Percentiles rank a stretch among this genome's conserved stretches.
Evolutionary conservation across 306 rosid genomes (phyloP).

Genomic region (Potentilla sterilis): DNA sequence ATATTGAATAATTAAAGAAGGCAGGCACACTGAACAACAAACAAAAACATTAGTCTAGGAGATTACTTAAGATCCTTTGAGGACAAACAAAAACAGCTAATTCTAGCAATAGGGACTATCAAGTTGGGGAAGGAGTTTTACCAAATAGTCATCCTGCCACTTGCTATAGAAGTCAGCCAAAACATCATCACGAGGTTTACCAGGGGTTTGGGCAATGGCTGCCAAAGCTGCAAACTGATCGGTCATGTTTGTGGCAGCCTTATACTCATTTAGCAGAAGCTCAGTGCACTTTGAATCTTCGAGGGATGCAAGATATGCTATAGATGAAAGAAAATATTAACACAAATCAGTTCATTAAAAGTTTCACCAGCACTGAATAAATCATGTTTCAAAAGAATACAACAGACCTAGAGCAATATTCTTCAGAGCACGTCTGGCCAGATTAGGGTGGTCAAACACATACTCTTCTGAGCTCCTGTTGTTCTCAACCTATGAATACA

Average conservation of each 20-base stretch:
- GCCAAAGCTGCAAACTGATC: constrained; percentile 96
- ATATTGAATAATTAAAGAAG: background rate
- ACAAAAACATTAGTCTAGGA: background rate
- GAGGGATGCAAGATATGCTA: constrained; percentile 79
- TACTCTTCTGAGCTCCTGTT: constrained; percentile 73
- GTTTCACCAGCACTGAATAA: constrained; percentile 16
- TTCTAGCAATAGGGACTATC: constrained; percentile 18
- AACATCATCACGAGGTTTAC: constrained; percentile 76
- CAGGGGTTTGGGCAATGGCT: constrained; percentile 83
- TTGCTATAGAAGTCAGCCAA: constrained; percentile 79
- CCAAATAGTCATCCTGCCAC: constrained; percentile 95
- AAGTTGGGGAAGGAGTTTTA: constrained; percentile 25
- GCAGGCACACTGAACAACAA: background rate
- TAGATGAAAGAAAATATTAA: constrained; percentile 30
- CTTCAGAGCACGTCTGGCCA: constrained; percentile 96
- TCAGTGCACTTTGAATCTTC: constrained; percentile 53
- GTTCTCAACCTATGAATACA: constrained; percentile 57
- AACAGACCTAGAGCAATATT: constrained; percentile 77
- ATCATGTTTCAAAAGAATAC: constrained; percentile 14
- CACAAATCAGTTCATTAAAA: constrained; percentile 10
- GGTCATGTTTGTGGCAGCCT: constrained; percentile 90
- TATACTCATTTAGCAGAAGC: constrained; percentile 66
- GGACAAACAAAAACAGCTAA: constrained; percentile 4
- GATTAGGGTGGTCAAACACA: constrained; percentile 61
- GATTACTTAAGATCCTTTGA: background rate